phyloP scores from a whole-genome alignment of 2,329 filamentous ascomycete species.

The Arthrobotrys iridis region DNA sequence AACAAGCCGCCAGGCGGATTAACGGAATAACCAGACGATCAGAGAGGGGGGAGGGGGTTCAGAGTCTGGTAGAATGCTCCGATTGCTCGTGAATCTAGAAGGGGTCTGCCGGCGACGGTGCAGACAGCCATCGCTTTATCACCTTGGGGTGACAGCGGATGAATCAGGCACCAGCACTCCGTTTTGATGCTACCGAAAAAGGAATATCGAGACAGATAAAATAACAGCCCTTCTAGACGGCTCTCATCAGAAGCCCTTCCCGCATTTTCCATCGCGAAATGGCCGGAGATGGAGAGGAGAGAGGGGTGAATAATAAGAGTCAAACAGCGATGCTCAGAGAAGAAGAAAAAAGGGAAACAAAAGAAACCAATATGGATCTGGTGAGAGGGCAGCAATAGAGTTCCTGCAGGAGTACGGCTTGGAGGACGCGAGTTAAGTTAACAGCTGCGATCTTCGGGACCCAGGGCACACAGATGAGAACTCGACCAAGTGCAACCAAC shows the following conservation, averaged over 20 bases:
- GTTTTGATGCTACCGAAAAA: conserved; percentile 40
- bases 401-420: conserved; percentile 50
- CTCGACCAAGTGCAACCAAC: conserved; percentile 44
- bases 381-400: conserved; percentile 42
- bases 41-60: conserved; percentile 2
- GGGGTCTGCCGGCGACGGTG: conserved; percentile 25
- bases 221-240: conserved; percentile 9
- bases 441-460: conserved; percentile 53
- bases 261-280: conserved; percentile 12
- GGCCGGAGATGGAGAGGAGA: conserved; percentile 37
- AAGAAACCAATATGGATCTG: conserved; percentile 22
- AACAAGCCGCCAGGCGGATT: conserved; percentile 26
- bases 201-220: conserved; percentile 30
- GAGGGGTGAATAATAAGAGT: conserved; percentile 39
- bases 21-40: neutral
- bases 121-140: conserved; percentile 50
- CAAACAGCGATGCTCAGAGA: neutral
- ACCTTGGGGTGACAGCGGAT: conserved; percentile 33
- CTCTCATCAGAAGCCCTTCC: conserved; percentile 21
- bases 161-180: conserved; percentile 50
- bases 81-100: conserved; percentile 47
- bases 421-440: conserved; percentile 21
- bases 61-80: conserved; percentile 17
- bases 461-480: conserved; percentile 38
- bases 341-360: conserved; percentile 48